A percentile compares a stretch with the other conserved stretches of the same genome.
Conservation (phyloP, 2,329 filamentous ascomycete species). For the Neofusicoccum laricinum region DNA sequence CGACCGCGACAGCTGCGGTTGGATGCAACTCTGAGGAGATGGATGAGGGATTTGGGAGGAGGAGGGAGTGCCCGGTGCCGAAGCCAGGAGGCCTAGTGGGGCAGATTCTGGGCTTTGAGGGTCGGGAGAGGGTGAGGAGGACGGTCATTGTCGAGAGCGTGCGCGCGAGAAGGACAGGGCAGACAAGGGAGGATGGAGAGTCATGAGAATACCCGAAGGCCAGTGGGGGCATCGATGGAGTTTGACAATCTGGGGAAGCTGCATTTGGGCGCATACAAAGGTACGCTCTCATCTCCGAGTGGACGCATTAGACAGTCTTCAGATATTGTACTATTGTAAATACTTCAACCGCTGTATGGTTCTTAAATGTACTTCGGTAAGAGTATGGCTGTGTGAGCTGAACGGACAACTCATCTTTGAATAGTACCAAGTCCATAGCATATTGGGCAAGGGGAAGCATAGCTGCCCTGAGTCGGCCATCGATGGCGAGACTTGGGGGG, state of each 20-base stretch:
- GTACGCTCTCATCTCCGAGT: background rate
- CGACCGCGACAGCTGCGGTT: background rate
- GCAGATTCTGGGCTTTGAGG: slow-evolving; percentile 68
- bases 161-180: slow-evolving; percentile 16
- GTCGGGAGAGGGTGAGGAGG: slow-evolving; percentile 22
- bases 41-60: slow-evolving; percentile 20
- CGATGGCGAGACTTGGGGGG: too few species aligned
- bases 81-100: slow-evolving; percentile 81
- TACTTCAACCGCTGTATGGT: background rate
- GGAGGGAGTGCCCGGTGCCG: slow-evolving; percentile 80
- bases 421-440: too few species aligned
- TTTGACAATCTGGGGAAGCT: background rate
- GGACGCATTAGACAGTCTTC: background rate
- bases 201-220: background rate
- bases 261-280: background rate
- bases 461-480: too few species aligned
- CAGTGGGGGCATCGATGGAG: background rate
- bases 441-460: too few species aligned
- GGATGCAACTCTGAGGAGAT: slow-evolving; percentile 21
- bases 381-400: too few species aligned
- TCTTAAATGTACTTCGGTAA: too few species aligned
- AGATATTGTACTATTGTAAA: background rate
- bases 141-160: slow-evolving; percentile 20
- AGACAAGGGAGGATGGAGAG: background rate
- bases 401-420: too few species aligned